These are phyloP conservation scores for Pharnaceum exiguum DNA, from an alignment of 148 eudicot species.

Conservation along the genomic window DNA sequence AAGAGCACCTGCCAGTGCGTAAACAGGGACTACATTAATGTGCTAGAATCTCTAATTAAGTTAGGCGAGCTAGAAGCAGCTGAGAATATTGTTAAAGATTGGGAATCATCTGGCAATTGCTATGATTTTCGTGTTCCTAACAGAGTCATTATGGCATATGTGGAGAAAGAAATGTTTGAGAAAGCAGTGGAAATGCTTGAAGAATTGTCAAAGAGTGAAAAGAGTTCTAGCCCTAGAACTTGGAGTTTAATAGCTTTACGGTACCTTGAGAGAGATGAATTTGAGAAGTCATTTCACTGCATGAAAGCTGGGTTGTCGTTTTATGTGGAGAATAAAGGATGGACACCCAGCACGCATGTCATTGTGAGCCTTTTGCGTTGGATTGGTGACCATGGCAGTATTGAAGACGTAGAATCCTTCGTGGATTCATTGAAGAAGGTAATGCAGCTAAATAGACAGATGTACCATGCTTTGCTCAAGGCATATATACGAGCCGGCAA, in stretches of 20 bases:
- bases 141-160: conserved; percentile 37
- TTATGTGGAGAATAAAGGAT: conserved; percentile 34
- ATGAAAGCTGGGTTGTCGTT: conserved; percentile 48
- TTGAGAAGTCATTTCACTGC: conserved; percentile 40
- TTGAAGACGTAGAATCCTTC: conserved; percentile 51
- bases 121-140: conserved; percentile 66
- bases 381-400: conserved; percentile 49
- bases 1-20: conserved; percentile 57
- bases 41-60: conserved; percentile 63
- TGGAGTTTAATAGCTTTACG: conserved; percentile 58
- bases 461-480: conserved; percentile 55
- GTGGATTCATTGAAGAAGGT: conserved; percentile 40
- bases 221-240: conserved; percentile 32
- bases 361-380: conserved; percentile 36
- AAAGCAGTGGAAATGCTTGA: conserved; percentile 65
- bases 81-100: conserved; percentile 57
- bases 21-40: conserved; percentile 61
- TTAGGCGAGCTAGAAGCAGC: conserved; percentile 62
- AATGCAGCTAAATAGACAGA: conserved; percentile 35
- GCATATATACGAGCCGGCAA: conserved; percentile 44
- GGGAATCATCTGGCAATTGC: conserved; percentile 72
- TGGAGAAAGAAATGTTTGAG: conserved; percentile 43
- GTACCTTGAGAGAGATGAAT: conserved; percentile 47
- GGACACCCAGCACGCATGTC: conserved; percentile 46
- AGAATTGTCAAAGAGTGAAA: conserved; percentile 33